phyloP scores from a whole-genome alignment of 2,329 filamentous ascomycete genomes.

The Curvularia lunata region DNA sequence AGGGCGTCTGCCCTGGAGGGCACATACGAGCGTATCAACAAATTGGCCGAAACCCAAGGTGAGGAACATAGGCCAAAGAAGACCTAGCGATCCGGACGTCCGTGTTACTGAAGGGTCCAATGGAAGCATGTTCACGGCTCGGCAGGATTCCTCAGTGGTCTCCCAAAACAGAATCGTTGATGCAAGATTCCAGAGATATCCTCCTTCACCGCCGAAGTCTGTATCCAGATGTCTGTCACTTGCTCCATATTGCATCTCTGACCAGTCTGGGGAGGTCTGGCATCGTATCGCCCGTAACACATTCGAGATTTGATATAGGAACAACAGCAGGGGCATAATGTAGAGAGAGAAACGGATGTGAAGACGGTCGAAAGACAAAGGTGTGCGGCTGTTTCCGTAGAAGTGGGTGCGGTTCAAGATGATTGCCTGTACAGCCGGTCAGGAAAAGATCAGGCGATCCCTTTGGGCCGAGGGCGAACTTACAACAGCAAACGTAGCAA shows the following conservation, averaged over 20 bases:
- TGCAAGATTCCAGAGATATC: conserved; percentile 74
- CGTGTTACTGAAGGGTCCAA: conserved; percentile 59
- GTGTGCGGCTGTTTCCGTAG: conserved; percentile 85
- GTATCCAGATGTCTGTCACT: conserved; percentile 51
- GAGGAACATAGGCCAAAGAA: conserved; percentile 76
- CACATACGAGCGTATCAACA: conserved; percentile 84
- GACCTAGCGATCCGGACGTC: conserved; percentile 77
- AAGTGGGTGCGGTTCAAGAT: conserved; percentile 91
- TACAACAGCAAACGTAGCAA: conserved; percentile 82
- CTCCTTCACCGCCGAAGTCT: conserved; percentile 64
- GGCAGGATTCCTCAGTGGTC: conserved; percentile 75
- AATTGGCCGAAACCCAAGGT: conserved; percentile 78
- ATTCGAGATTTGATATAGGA: conserved; percentile 66
- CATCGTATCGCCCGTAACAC: conserved; percentile 88
- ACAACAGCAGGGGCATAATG: conserved; percentile 40
- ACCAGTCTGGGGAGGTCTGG: conserved; percentile 69
- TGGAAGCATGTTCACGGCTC: conserved; percentile 72
- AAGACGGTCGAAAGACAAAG: conserved; percentile 76
- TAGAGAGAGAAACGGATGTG: conserved; percentile 48
- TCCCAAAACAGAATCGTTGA: conserved; percentile 76
- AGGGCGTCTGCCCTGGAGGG: conserved; percentile 80
- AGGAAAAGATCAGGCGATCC: conserved; percentile 3
- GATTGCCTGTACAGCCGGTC: conserved; percentile 64
- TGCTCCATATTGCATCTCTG: conserved; percentile 55
- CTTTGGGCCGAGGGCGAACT: conserved; percentile 25